phyloP scores from a whole-genome alignment of 2,329 filamentous ascomycete species.

The Aspergillus puulaauensis region DNA sequence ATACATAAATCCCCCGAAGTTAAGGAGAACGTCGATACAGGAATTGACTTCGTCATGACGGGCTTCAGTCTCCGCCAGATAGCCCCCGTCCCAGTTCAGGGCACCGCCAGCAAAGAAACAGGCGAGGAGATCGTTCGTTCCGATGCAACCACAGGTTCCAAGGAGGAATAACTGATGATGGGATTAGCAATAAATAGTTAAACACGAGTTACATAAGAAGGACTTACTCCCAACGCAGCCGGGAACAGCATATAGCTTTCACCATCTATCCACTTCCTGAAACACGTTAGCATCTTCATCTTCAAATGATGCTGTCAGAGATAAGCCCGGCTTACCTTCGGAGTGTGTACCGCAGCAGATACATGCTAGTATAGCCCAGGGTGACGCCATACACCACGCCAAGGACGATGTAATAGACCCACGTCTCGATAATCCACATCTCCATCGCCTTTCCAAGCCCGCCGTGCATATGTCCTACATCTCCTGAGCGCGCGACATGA shows the following conservation, averaged over 20 bases:
- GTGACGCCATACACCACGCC: constrained; percentile 54
- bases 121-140: constrained; percentile 60
- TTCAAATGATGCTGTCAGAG: too few relatives aligned
- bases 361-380: constrained; percentile 50
- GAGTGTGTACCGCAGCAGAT: constrained; percentile 44
- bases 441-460: constrained; percentile 53
- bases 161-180: constrained; percentile 52
- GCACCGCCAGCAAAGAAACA: constrained; percentile 61
- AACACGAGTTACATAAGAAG: background rate
- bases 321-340: constrained; percentile 21
- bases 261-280: constrained; percentile 54
- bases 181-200: background rate
- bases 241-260: constrained; percentile 57
- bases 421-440: constrained; percentile 60
- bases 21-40: constrained; percentile 58
- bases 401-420: constrained; percentile 59
- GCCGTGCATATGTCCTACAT: constrained; percentile 53
- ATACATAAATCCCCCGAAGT: constrained; percentile 63
- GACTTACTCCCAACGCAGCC: constrained; percentile 45
- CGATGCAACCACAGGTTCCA: constrained; percentile 57
- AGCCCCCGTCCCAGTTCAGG: constrained; percentile 63
- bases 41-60: constrained; percentile 63
- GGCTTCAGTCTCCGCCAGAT: constrained; percentile 54
- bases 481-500: constrained; percentile 24
- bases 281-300: constrained; percentile 12